Conservation (phyloP, 108 stramenopile genomes). For the Fragilariopsis cylindrus region DNA sequence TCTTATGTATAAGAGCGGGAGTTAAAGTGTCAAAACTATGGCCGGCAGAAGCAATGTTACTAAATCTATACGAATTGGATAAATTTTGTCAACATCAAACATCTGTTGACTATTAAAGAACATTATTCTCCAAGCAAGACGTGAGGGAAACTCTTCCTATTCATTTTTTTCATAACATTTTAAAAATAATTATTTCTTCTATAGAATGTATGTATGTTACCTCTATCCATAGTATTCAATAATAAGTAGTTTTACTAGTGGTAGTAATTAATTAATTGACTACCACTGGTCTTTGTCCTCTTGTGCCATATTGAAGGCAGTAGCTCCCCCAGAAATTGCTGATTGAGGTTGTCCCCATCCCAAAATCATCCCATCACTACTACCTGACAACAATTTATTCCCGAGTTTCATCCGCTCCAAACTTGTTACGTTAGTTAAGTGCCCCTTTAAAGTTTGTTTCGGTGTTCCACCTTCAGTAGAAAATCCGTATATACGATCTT, state of each 20-base stretch:
- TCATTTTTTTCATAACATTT: neutral
- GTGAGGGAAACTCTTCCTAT: neutral
- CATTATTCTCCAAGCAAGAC: too few relatives aligned
- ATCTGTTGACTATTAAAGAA: conserved; percentile 9
- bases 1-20: conserved; percentile 78
- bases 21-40: conserved; percentile 66
- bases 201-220: too few relatives aligned
- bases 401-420: conserved; percentile 33
- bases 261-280: neutral
- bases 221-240: too few relatives aligned
- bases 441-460: conserved; percentile 50
- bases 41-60: conserved; percentile 77
- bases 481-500: conserved; percentile 48
- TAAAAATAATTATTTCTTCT: too few relatives aligned
- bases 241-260: too few relatives aligned
- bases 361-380: conserved; percentile 78
- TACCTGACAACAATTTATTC: conserved; percentile 54
- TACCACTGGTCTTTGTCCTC: conserved; percentile 6
- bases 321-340: neutral
- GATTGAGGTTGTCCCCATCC: conserved; percentile 53
- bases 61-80: conserved; percentile 70
- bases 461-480: conserved; percentile 55
- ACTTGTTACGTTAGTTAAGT: conserved; percentile 58
- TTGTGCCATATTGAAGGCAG: neutral
- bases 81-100: conserved; percentile 48